These are phyloP conservation scores for Podospora pseudopauciseta DNA, from an alignment of 495 filamentous ascomycete species.

Conservation along the genomic window DNA sequence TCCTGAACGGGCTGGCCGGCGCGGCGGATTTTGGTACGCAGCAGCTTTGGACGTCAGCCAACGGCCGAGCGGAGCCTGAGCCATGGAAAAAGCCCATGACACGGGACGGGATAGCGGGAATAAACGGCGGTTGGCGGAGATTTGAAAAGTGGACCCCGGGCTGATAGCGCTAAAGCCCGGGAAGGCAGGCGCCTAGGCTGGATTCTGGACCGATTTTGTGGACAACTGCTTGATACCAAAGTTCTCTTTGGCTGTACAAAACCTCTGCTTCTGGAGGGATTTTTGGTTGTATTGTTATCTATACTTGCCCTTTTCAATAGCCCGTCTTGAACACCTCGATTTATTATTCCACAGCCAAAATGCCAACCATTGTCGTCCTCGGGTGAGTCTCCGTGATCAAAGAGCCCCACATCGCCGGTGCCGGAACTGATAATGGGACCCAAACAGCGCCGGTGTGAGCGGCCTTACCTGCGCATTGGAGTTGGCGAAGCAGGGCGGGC, in stretches of 20 bases:
- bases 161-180: not conserved
- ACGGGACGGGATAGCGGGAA: not conserved
- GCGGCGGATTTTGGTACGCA: not conserved
- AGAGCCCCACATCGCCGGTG: not conserved
- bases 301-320: not conserved
- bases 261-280: not conserved
- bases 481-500: constrained; percentile 67
- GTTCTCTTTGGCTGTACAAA: not conserved
- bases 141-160: not conserved
- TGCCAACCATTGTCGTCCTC: constrained; percentile 59
- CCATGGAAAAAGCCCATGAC: not conserved
- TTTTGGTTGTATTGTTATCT: not conserved
- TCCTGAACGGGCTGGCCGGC: not conserved
- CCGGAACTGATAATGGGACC: not conserved
- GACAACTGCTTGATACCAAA: not conserved
- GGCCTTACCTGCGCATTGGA: constrained; percentile 89
- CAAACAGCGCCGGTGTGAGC: constrained; percentile 75
- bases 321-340: not conserved
- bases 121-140: not conserved
- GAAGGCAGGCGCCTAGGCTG: not conserved
- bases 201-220: not conserved
- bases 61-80: not conserved
- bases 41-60: not conserved
- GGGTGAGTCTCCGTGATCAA: constrained; percentile 44
- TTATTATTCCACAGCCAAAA: constrained; percentile 13